Evolutionary conservation across 305 asterid species (phyloP).

Genomic region (Solanum aculeatissimum): DNA sequence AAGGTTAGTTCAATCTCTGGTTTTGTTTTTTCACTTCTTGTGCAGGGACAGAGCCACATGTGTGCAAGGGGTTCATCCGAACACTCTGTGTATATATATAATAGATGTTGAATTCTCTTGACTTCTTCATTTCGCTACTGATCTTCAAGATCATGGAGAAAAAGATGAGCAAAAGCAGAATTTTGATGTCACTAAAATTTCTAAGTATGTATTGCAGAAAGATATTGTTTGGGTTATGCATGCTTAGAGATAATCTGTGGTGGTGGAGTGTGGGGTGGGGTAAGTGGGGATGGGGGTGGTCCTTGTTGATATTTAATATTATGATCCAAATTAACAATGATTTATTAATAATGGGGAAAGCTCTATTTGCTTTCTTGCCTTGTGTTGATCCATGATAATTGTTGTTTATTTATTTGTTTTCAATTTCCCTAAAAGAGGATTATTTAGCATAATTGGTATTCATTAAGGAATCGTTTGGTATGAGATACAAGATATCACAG

Average conservation of each 20-base stretch:
- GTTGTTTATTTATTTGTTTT: not conserved
- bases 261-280: not conserved
- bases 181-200: not conserved
- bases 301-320: not conserved
- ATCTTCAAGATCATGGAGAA: not conserved
- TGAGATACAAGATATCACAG: too few species aligned
- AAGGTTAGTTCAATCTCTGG: slow-evolving; percentile 39
- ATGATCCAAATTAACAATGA: not conserved
- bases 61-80: not conserved
- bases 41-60: not conserved
- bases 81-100: not conserved
- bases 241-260: not conserved
- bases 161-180: not conserved
- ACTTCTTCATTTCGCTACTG: not conserved
- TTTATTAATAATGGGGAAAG: not conserved
- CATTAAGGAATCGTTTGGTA: not conserved
- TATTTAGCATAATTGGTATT: not conserved
- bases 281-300: too few species aligned
- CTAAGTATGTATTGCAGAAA: not conserved
- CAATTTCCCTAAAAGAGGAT: not conserved
- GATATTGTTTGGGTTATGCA: not conserved
- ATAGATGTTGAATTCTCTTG: too few species aligned
- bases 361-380: not conserved
- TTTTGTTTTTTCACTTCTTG: not conserved
- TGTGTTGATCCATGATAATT: not conserved